Percentiles rank a stretch among this genome's conserved stretches.
phyloP scores from a whole-genome alignment of 73 alveolate species.

The Loxodes magnus region DNA sequence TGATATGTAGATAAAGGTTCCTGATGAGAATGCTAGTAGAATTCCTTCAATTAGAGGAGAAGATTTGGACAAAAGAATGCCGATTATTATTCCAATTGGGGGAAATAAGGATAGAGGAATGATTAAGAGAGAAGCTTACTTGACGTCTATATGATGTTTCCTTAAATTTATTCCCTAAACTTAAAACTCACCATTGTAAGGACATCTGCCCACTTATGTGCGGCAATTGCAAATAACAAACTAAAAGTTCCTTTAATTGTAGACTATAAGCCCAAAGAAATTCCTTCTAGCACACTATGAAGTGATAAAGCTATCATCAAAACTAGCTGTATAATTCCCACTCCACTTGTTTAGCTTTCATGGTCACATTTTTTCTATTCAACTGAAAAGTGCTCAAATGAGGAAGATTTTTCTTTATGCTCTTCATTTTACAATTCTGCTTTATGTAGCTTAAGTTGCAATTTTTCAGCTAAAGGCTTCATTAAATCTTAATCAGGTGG shows the following conservation, averaged over 20 bases:
- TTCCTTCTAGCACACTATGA: constrained; percentile 4
- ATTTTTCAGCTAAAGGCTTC: too few species aligned
- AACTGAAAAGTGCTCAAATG: too few species aligned
- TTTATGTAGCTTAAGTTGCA: too few species aligned
- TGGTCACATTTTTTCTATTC: too few species aligned
- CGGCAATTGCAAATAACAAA: constrained; percentile 24
- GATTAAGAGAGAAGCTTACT: background rate
- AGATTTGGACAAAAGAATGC: constrained; percentile 62
- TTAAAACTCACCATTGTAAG: constrained; percentile 9
- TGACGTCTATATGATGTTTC: too few species aligned
- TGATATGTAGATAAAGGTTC: constrained; percentile 73
- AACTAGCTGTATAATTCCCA: too few species aligned
- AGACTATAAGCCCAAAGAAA: constrained; percentile 1
- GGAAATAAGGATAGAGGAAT: background rate
- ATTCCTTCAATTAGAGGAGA: constrained; percentile 45
- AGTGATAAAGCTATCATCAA: constrained; percentile 8
- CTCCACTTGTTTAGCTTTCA: too few species aligned
- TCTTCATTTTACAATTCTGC: too few species aligned
- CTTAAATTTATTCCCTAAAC: too few species aligned
- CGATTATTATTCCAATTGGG: constrained; percentile 11
- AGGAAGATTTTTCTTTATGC: too few species aligned
- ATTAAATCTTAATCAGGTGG: too few species aligned
- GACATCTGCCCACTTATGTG: constrained; percentile 45
- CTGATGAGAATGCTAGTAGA: constrained; percentile 56
- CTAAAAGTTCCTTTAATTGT: background rate